Conservation (phyloP, 169 alveolate species). For the Plasmodium gaboni region DNA sequence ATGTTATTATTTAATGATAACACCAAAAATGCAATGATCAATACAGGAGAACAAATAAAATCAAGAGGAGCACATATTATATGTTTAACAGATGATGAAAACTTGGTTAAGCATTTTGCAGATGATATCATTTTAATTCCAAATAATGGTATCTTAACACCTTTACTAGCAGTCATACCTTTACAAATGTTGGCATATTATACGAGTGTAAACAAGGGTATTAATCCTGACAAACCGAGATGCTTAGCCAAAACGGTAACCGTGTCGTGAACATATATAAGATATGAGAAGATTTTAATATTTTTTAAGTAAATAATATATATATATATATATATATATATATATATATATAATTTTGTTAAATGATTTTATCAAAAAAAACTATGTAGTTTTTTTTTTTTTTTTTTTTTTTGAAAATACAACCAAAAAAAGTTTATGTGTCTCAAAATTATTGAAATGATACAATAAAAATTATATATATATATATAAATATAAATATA, state of each 20-base stretch:
- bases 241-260: constrained; percentile 91
- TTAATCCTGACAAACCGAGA: constrained; percentile 91
- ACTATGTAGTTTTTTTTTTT: no score
- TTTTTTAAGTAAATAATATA: not conserved
- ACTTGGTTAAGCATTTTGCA: constrained; percentile 85
- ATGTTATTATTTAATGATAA: constrained; percentile 93
- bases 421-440: no score
- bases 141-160: constrained; percentile 87
- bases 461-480: no score
- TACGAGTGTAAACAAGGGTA: constrained; percentile 81
- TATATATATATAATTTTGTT: not conserved
- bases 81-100: constrained; percentile 91
- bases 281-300: not conserved
- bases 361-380: not conserved
- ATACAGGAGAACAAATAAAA: constrained; percentile 93
- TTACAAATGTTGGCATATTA: constrained; percentile 90
- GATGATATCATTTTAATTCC: constrained; percentile 88
- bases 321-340: not conserved
- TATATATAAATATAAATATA: no score
- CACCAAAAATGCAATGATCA: constrained; percentile 87
- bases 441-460: no score
- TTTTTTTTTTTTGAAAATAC: no score
- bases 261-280: constrained; percentile 30
- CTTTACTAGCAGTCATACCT: constrained; percentile 89
- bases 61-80: constrained; percentile 95